These are phyloP conservation scores for Clitopilus hobsonii DNA, from an alignment of 768 basidiomycete species.

Conservation along the genomic window DNA sequence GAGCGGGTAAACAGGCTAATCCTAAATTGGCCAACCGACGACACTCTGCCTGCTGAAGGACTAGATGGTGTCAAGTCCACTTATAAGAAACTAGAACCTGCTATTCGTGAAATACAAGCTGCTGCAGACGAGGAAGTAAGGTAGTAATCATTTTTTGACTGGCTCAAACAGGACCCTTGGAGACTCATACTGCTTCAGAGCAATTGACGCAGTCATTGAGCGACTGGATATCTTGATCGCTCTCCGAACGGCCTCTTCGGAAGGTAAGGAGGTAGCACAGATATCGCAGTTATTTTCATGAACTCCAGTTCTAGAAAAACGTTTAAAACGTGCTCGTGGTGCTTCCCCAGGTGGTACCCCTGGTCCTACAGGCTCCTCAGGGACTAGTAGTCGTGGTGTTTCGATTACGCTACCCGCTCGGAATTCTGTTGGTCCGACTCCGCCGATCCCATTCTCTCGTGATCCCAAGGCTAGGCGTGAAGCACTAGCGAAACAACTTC, in stretches of 20 bases:
- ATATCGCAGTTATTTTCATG: not conserved
- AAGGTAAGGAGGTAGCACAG: constrained; percentile 6
- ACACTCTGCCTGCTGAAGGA: constrained; percentile 62
- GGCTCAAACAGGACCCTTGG: no score
- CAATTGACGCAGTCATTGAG: constrained; percentile 70
- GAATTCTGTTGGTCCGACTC: constrained; percentile 53
- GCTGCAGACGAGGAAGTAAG: constrained; percentile 58
- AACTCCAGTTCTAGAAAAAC: constrained; percentile 49
- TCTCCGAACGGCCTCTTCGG: constrained; percentile 67
- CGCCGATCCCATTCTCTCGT: constrained; percentile 47
- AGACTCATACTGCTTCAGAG: constrained; percentile 34
- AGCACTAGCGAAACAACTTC: constrained; percentile 54
- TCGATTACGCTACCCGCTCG: constrained; percentile 57
- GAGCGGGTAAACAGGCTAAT: constrained; percentile 72
- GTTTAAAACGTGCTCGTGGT: constrained; percentile 69
- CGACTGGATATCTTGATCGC: constrained; percentile 65
- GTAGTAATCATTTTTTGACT: constrained; percentile 43
- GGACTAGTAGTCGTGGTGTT: constrained; percentile 36
- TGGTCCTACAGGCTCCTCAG: constrained; percentile 28
- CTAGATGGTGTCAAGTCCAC: constrained; percentile 57
- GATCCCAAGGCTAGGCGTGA: constrained; percentile 69
- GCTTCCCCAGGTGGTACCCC: constrained; percentile 65
- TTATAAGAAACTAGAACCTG: constrained; percentile 57
- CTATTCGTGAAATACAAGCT: constrained; percentile 57
- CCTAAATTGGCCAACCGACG: constrained; percentile 67